Percentiles rank a stretch among this genome's conserved stretches.
phyloP scores from a whole-genome alignment of 2,329 filamentous ascomycete species.

The Paraconiothyrium brasiliense region DNA sequence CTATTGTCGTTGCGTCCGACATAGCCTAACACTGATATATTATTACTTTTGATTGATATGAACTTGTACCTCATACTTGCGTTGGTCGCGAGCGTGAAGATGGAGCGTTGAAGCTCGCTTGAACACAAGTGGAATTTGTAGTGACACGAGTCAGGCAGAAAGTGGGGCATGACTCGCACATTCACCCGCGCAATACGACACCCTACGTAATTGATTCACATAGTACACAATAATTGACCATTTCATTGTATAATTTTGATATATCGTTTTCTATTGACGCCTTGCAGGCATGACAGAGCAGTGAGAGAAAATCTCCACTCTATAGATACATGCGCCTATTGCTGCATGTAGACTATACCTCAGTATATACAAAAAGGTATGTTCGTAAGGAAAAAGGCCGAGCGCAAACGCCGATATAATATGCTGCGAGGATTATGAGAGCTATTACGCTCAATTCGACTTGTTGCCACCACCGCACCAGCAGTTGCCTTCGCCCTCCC shows the following conservation, averaged over 20 bases:
- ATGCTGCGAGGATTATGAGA: background rate
- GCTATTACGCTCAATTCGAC: constrained; percentile 20
- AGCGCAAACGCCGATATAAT: background rate
- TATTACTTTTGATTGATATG: background rate
- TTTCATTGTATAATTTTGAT: background rate
- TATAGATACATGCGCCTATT: background rate
- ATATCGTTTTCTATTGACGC: background rate
- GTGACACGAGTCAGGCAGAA: constrained; percentile 11
- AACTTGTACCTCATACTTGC: background rate
- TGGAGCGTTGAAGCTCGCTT: constrained; percentile 10
- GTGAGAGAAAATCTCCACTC: background rate
- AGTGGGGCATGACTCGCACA: constrained; percentile 1
- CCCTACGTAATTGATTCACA: too few relatives aligned
- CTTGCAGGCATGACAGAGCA: background rate
- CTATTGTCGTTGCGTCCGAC: constrained; percentile 46
- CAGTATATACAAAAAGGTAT: background rate
- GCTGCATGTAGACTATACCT: background rate
- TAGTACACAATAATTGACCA: too few relatives aligned
- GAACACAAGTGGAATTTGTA: constrained; percentile 13
- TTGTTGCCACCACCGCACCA: constrained; percentile 66
- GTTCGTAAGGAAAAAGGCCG: background rate
- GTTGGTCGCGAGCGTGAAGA: background rate
- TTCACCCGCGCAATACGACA: background rate
- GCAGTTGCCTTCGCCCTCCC: constrained; percentile 76
- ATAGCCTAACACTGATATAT: constrained; percentile 25